Conservation (phyloP, 2,329 filamentous ascomycete species). For the Ophiosphaerella narmari region DNA sequence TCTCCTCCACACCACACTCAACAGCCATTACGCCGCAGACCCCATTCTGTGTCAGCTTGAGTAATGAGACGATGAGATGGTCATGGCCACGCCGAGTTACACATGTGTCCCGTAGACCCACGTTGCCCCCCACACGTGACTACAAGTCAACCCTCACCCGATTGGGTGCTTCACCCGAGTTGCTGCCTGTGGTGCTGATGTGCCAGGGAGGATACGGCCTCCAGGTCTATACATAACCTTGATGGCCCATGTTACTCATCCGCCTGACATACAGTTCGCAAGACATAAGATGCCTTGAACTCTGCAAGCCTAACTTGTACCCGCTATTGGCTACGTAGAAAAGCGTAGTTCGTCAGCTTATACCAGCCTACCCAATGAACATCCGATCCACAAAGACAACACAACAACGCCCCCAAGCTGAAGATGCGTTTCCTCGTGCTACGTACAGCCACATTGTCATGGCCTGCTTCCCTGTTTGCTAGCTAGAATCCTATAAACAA, state of each 20-base stretch:
- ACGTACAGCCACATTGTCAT: not conserved
- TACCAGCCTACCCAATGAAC: conserved; percentile 11
- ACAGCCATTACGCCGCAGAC: not conserved
- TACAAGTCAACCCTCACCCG: not conserved
- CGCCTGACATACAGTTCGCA: too few relatives aligned
- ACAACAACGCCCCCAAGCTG: not conserved
- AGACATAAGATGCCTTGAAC: too few relatives aligned
- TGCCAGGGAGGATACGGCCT: too few relatives aligned
- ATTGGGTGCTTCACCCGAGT: not conserved
- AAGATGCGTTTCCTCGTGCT: conserved; percentile 1
- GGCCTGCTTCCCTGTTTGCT: not conserved
- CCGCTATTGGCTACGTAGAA: conserved; percentile 1
- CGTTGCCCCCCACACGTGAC: too few relatives aligned
- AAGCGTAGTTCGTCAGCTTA: conserved; percentile 13
- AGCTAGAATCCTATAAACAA: not conserved
- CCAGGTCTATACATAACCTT: too few relatives aligned
- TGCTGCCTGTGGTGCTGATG: too few relatives aligned
- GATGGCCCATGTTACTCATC: not conserved
- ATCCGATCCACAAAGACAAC: conserved; percentile 9
- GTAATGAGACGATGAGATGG: too few relatives aligned
- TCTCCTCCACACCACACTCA: not conserved
- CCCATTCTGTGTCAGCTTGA: not conserved
- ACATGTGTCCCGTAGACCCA: too few relatives aligned
- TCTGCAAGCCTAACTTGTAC: not conserved
- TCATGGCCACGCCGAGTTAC: too few relatives aligned